Evolutionary conservation across 148 eudicot genomes (phyloP).

Genomic region (Silene latifolia): DNA sequence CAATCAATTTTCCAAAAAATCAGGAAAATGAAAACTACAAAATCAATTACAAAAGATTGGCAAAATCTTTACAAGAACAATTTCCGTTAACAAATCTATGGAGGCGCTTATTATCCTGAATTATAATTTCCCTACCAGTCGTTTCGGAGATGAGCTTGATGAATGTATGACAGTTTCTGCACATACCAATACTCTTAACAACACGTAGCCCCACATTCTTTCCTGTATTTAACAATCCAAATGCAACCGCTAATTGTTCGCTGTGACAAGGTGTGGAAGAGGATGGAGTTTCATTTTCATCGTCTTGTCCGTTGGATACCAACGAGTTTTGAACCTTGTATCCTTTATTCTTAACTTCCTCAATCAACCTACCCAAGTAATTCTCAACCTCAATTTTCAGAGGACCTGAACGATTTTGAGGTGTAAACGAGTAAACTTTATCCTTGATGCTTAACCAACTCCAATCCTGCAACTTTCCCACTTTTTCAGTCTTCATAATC

Average conservation of each 20-base stretch:
- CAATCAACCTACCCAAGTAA: constrained; percentile 35
- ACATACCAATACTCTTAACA: constrained; percentile 56
- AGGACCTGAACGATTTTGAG: constrained; percentile 22
- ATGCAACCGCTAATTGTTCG: constrained; percentile 63
- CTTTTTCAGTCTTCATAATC: constrained; percentile 49
- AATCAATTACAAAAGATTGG: constrained; percentile 37
- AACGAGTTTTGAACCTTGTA: constrained; percentile 21
- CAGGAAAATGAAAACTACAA: constrained; percentile 5
- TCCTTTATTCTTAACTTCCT: constrained; percentile 38
- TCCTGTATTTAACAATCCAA: constrained; percentile 48
- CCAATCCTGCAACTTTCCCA: constrained; percentile 57
- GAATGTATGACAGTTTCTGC: constrained; percentile 60
- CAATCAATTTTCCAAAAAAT: not conserved
- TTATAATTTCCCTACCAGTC: constrained; percentile 46
- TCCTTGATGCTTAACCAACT: constrained; percentile 65
- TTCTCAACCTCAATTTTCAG: constrained; percentile 25
- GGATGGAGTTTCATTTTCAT: constrained; percentile 14
- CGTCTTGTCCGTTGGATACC: constrained; percentile 30
- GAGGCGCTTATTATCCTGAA: constrained; percentile 67
- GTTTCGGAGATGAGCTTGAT: constrained; percentile 44
- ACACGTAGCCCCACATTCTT: constrained; percentile 37
- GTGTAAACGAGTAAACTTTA: constrained; percentile 50
- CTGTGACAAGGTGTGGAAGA: constrained; percentile 41
- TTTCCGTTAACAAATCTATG: constrained; percentile 54
- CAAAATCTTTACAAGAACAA: constrained; percentile 69